These are phyloP conservation scores for Sesbania bispinosa DNA, from an alignment of 306 rosid species.

Conservation along the genomic window DNA sequence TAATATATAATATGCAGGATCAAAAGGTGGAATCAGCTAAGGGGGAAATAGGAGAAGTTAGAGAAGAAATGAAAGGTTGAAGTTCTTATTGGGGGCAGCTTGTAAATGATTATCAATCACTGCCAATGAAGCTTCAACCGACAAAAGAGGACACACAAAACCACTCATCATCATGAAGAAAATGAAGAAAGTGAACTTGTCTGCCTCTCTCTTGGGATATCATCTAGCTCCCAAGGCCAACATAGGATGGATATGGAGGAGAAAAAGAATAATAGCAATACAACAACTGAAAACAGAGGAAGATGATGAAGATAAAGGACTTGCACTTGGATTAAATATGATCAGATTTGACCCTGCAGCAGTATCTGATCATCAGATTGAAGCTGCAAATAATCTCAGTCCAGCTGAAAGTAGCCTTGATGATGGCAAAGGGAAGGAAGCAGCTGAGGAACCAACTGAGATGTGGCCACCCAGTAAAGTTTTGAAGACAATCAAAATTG, in stretches of 20 bases:
- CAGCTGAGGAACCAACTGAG: conserved; percentile 29
- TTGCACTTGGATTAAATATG: conserved; percentile 49
- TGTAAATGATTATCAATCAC: too few species aligned
- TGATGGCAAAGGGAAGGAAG: conserved; percentile 33
- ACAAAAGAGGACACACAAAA: too few species aligned
- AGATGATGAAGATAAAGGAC: conserved; percentile 27
- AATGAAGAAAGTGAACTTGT: conserved; percentile 41
- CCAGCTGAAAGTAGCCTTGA: conserved; percentile 8
- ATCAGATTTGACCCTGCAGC: conserved; percentile 27
- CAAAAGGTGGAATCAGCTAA: not conserved
- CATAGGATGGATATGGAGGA: not conserved
- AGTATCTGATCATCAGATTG: too few species aligned
- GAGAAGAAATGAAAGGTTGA: not conserved
- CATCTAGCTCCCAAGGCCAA: conserved; percentile 11
- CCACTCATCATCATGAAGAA: not conserved
- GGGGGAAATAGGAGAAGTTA: not conserved
- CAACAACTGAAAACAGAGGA: not conserved
- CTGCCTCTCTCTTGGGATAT: conserved; percentile 58
- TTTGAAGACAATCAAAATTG: conserved; percentile 26
- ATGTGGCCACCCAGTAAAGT: conserved; percentile 50
- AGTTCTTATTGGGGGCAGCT: not conserved
- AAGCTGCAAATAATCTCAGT: not conserved
- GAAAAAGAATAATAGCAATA: conserved; percentile 13
- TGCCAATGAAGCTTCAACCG: too few species aligned
- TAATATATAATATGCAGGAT: conserved; percentile 3